These are phyloP conservation scores for Ustilago nuda DNA, from an alignment of 1,284 basidiomycete genomes.

Conservation along the genomic window DNA sequence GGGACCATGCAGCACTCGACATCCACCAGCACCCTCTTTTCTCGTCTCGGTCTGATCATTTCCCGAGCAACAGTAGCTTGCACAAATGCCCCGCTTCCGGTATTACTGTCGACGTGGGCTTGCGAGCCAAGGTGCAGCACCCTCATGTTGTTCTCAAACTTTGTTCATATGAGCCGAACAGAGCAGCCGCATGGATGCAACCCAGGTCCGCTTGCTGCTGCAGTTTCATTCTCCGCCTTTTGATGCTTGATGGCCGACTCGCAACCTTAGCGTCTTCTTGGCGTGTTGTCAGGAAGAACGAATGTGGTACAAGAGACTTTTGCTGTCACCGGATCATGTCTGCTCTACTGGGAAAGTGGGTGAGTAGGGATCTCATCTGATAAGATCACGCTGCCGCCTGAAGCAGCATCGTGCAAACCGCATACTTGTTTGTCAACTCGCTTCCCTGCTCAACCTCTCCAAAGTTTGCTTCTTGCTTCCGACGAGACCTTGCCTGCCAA, in stretches of 20 bases:
- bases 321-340: no score
- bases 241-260: not conserved
- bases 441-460: not conserved
- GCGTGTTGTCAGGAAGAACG: not conserved
- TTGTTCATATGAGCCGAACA: not conserved
- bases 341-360: no score
- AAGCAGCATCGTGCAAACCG: not conserved
- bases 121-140: not conserved
- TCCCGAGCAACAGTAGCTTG: not conserved
- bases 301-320: not conserved
- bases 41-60: not conserved
- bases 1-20: not conserved
- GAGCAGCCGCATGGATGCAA: not conserved
- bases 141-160: not conserved
- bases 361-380: constrained; percentile 6
- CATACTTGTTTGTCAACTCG: not conserved
- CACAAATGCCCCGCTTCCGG: not conserved
- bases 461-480: not conserved
- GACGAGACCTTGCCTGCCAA: not conserved
- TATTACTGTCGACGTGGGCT: constrained; percentile 10
- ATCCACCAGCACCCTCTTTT: not conserved
- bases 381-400: constrained; percentile 7
- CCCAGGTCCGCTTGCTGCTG: not conserved
- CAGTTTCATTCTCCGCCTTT: not conserved
- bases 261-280: not conserved